Evolutionary conservation across 257 asterid genomes (phyloP).

Genomic region (Capsicum rhomboideum): DNA sequence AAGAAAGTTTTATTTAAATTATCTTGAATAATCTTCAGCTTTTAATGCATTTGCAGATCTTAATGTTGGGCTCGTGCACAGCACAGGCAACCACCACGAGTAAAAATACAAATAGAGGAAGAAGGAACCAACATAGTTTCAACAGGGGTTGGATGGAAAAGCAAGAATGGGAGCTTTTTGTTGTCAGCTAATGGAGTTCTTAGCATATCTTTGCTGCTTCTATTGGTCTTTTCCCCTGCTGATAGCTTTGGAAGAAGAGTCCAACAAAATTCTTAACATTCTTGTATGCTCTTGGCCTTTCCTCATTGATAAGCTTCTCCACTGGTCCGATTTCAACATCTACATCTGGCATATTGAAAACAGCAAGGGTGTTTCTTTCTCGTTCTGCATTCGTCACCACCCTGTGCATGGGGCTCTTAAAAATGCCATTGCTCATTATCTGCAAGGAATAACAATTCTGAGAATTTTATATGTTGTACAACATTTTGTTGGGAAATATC

Average conservation of each 20-base stretch:
- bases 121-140: not conserved
- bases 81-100: not conserved
- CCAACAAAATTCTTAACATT: constrained; percentile 15
- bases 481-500: not conserved
- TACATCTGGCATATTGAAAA: constrained; percentile 38
- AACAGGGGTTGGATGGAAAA: not conserved
- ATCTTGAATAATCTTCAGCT: not conserved
- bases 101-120: not conserved
- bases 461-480: not conserved
- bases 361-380: constrained; percentile 46
- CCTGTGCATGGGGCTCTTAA: constrained; percentile 54
- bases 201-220: constrained; percentile 29
- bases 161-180: not conserved
- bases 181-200: not conserved
- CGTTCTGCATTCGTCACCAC: constrained; percentile 36
- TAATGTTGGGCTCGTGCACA: not conserved
- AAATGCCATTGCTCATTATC: constrained; percentile 60
- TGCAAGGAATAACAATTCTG: constrained; percentile 11
- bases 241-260: constrained; percentile 30
- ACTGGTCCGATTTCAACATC: constrained; percentile 44
- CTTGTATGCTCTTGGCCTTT: constrained; percentile 30
- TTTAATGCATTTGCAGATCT: not conserved
- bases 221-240: constrained; percentile 47
- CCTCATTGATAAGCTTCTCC: constrained; percentile 32
- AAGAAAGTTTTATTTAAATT: not conserved